Conservation (phyloP, 2,329 filamentous ascomycete species). For the Fusarium tricinctum region DNA sequence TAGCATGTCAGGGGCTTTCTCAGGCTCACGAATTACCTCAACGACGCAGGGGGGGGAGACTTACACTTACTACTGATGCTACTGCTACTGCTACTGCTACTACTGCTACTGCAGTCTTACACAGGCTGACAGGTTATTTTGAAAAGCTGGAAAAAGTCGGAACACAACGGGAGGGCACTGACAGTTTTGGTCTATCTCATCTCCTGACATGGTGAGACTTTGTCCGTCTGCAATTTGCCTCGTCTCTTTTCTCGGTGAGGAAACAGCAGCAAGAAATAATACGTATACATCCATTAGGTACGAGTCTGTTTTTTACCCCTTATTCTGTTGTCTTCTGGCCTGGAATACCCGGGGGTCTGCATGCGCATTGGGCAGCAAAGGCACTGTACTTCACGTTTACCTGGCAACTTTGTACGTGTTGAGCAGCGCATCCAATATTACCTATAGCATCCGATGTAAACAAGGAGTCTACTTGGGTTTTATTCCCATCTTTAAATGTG, state of each 20-base stretch:
- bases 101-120: no score
- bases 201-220: constrained; percentile 51
- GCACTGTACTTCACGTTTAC: constrained; percentile 44
- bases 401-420: constrained; percentile 35
- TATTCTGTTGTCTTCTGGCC: constrained; percentile 33
- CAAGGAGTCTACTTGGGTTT: constrained; percentile 24
- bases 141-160: constrained; percentile 33
- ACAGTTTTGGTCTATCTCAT: constrained; percentile 15
- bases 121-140: background rate
- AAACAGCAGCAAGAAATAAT: no score
- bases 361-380: constrained; percentile 51
- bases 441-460: constrained; percentile 28
- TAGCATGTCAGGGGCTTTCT: constrained; percentile 30
- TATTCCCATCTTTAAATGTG: constrained; percentile 13
- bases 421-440: background rate
- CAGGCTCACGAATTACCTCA: background rate
- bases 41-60: no score
- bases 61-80: no score
- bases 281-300: no score
- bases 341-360: constrained; percentile 32
- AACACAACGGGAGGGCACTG: constrained; percentile 30
- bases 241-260: constrained; percentile 27
- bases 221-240: constrained; percentile 39
- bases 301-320: constrained; percentile 28
- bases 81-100: no score